Conservation (phyloP, 2,329 filamentous ascomycete species). For the Ascochyta clinopodiicola region DNA sequence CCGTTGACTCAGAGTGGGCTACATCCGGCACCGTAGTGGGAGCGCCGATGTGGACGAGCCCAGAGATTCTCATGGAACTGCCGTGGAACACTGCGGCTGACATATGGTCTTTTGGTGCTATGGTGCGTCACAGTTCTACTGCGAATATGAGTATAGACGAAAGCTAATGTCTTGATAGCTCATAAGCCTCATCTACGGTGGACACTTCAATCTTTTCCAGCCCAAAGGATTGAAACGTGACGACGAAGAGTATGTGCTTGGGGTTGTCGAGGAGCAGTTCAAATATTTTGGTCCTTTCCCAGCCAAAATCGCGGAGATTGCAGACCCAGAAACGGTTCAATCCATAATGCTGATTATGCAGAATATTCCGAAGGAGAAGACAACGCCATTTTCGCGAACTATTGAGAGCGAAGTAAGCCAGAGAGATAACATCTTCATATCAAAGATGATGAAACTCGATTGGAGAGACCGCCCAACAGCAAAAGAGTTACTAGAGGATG, state of each 20-base stretch:
- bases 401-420: slow-evolving; percentile 21
- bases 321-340: slow-evolving; percentile 20
- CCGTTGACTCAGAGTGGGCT: slow-evolving; percentile 27
- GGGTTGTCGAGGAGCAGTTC: slow-evolving; percentile 31
- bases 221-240: slow-evolving; percentile 27
- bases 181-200: slow-evolving; percentile 37
- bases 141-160: not conserved
- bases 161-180: slow-evolving; percentile 25
- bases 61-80: slow-evolving; percentile 38
- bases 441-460: slow-evolving; percentile 55
- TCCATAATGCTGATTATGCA: slow-evolving; percentile 20
- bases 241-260: slow-evolving; percentile 30
- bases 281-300: slow-evolving; percentile 37
- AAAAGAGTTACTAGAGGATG: slow-evolving; percentile 47
- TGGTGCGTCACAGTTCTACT: slow-evolving; percentile 32
- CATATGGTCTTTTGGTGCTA: slow-evolving; percentile 51
- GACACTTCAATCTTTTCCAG: slow-evolving; percentile 34
- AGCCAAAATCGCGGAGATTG: slow-evolving; percentile 28
- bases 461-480: slow-evolving; percentile 52
- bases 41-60: slow-evolving; percentile 48
- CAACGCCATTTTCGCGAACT: slow-evolving; percentile 19
- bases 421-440: slow-evolving; percentile 42
- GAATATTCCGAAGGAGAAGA: slow-evolving; percentile 18
- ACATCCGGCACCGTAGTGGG: slow-evolving; percentile 41
- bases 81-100: slow-evolving; percentile 49